Percentiles rank a stretch among this genome's conserved stretches.
These are phyloP conservation scores for Neurospora terricola DNA, from an alignment of 495 filamentous ascomycete genomes.

Conservation along the genomic window DNA sequence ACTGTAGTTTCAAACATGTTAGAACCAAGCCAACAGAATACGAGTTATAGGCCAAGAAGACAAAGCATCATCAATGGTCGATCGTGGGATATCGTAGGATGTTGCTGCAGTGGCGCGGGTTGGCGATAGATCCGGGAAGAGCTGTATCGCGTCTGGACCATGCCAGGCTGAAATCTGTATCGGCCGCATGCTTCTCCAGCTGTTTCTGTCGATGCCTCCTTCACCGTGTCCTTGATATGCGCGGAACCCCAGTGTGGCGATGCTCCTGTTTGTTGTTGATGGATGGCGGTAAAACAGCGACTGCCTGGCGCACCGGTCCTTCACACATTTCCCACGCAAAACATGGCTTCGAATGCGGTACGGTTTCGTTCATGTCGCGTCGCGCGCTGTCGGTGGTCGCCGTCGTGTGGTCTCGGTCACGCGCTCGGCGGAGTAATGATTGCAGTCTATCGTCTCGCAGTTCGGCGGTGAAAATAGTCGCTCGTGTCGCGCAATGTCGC, in stretches of 20 bases:
- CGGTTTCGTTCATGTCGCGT: neutral
- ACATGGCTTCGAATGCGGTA: neutral
- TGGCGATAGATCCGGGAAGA: neutral
- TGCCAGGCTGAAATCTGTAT: neutral
- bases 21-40: conserved; percentile 14
- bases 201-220: neutral
- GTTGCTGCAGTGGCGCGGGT: neutral
- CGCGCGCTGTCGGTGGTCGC: neutral
- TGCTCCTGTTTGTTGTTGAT: neutral
- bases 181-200: neutral
- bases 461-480: neutral
- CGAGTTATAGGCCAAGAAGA: neutral
- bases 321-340: neutral
- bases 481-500: neutral
- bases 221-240: neutral
- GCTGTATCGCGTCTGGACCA: neutral
- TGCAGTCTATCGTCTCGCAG: neutral
- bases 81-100: neutral
- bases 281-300: neutral
- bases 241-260: neutral
- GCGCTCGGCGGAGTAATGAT: neutral
- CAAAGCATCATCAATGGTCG: neutral
- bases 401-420: neutral
- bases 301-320: neutral
- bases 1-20: conserved; percentile 41